These are phyloP conservation scores for Cordyceps tenuipes DNA, from an alignment of 2,329 filamentous ascomycete genomes.

Conservation along the genomic window DNA sequence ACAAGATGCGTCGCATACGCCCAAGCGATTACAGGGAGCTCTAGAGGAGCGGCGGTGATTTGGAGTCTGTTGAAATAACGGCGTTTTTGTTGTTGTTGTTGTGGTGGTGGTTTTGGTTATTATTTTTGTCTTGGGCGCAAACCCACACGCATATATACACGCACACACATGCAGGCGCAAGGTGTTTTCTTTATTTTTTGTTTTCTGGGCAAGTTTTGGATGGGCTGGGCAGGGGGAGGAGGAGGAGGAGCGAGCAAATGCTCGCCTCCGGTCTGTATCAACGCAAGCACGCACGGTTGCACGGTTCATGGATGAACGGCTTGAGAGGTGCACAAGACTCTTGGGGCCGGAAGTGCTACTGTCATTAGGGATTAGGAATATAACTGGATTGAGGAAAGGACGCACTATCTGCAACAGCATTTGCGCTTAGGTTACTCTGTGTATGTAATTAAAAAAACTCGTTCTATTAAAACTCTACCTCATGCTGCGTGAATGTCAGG, in stretches of 20 bases:
- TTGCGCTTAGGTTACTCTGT: neutral
- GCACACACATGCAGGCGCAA: neutral
- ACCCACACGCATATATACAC: neutral
- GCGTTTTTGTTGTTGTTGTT: neutral
- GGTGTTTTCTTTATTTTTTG: constrained; percentile 4
- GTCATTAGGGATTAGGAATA: neutral
- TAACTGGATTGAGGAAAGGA: neutral
- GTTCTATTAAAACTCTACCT: neutral
- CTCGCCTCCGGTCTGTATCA: neutral
- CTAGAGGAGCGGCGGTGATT: constrained; percentile 15
- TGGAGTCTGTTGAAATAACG: neutral
- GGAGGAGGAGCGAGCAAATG: neutral
- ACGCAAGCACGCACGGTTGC: no score
- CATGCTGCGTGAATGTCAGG: neutral
- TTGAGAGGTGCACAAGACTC: neutral
- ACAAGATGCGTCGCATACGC: constrained; percentile 67
- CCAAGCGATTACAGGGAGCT: constrained; percentile 89
- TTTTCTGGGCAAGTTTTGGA: neutral
- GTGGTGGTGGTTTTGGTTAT: neutral
- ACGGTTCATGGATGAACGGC: neutral
- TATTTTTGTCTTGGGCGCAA: neutral
- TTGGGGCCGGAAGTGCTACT: neutral
- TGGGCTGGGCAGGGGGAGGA: neutral
- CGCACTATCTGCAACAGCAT: neutral
- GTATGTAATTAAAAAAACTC: neutral